A percentile compares a stretch with the other conserved stretches of the same genome.
phyloP scores from a whole-genome alignment of 164 flowering plant species.

The Berberis thunbergii region DNA sequence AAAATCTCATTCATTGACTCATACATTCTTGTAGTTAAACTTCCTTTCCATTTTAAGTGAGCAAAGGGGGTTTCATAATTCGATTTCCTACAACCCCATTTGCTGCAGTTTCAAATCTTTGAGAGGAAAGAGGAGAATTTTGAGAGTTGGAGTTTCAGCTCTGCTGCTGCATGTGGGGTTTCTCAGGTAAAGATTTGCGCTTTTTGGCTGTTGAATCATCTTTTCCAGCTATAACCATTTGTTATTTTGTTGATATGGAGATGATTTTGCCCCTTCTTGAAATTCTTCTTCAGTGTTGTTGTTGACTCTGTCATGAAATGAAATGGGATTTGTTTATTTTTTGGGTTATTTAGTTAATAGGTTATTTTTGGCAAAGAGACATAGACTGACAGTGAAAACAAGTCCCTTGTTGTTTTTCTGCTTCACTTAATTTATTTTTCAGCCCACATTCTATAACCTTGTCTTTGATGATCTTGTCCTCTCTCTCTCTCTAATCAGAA shows the following conservation, averaged over 20 bases:
- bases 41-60: no score
- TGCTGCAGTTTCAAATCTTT: no score
- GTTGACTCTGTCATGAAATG: not conserved
- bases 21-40: no score
- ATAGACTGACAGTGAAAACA: slow-evolving; percentile 19
- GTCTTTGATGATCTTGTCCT: slow-evolving; percentile 11
- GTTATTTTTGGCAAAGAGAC: slow-evolving; percentile 2
- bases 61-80: no score
- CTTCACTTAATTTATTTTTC: slow-evolving; percentile 13
- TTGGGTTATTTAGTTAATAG: no score
- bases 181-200: not conserved
- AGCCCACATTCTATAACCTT: slow-evolving; percentile 17
- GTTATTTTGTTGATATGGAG: slow-evolving; percentile 1
- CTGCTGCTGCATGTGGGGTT: no score
- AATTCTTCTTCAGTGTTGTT: not conserved
- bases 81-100: no score
- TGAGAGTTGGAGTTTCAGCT: no score
- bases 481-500: not conserved
- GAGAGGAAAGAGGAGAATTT: no score
- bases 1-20: no score
- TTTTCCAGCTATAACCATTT: slow-evolving; percentile 10
- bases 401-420: slow-evolving; percentile 18
- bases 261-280: not conserved
- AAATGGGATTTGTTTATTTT: not conserved
- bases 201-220: not conserved